A percentile compares a stretch with the other conserved stretches of the same genome.
These are phyloP conservation scores for Leishmania guyanensis DNA, from an alignment of 208 protist species.

Conservation along the genomic window DNA sequence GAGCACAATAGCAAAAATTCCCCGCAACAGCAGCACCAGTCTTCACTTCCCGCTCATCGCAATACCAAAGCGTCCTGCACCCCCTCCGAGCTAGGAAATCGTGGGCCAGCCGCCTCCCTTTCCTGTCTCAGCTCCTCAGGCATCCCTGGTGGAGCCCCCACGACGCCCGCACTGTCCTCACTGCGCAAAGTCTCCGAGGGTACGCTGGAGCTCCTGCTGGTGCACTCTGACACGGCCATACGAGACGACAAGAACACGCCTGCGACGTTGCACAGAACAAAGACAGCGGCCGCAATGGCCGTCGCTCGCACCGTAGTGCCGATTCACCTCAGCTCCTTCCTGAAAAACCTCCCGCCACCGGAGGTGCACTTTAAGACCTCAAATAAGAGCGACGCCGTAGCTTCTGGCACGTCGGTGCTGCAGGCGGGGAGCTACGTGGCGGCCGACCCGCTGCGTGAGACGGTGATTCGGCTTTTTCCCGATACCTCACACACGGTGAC, in stretches of 20 bases:
- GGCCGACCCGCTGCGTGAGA: slow-evolving; percentile 29
- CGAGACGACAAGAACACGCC: neutral
- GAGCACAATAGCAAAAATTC: neutral
- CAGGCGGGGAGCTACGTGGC: slow-evolving; percentile 10
- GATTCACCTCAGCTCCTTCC: slow-evolving; percentile 20
- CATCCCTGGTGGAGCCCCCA: neutral
- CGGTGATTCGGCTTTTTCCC: slow-evolving; percentile 20
- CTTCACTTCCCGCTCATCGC: neutral
- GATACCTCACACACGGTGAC: neutral
- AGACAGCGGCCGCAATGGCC: neutral
- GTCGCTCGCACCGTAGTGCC: slow-evolving; percentile 35
- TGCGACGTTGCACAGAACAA: neutral
- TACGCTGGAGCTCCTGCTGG: slow-evolving; percentile 23
- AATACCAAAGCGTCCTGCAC: neutral
- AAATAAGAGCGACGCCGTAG: neutral
- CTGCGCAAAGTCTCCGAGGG: slow-evolving; percentile 12
- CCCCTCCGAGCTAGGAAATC: neutral
- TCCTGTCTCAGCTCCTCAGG: neutral
- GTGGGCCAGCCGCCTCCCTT: neutral
- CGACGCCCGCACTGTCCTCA: neutral
- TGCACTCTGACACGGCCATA: slow-evolving; percentile 11
- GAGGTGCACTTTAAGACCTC: slow-evolving; percentile 11
- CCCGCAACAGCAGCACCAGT: neutral
- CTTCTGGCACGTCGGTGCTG: slow-evolving; percentile 8
- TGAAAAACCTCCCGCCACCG: slow-evolving; percentile 20